phyloP scores from a whole-genome alignment of 208 protist species.

The Leishmania aethiopica region DNA sequence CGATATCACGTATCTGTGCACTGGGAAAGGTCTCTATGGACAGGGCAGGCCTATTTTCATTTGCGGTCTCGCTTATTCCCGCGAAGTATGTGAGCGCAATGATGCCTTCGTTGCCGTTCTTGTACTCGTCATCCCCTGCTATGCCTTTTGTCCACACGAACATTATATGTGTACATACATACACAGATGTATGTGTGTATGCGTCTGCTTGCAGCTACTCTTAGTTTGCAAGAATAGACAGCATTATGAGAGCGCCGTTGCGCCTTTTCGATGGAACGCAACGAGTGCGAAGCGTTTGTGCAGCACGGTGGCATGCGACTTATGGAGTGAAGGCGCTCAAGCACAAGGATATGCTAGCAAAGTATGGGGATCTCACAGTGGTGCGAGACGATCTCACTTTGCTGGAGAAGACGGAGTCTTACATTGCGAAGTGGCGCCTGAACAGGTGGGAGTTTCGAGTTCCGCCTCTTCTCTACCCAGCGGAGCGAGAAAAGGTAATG shows the following conservation, averaged over 20 bases:
- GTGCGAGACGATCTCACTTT: constrained; percentile 37
- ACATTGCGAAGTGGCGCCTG: constrained; percentile 70
- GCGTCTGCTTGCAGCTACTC: background rate
- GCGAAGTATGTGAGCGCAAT: background rate
- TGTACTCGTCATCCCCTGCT: background rate
- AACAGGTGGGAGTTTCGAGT: constrained; percentile 90
- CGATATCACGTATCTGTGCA: background rate
- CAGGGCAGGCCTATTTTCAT: background rate
- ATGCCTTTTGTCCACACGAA: background rate
- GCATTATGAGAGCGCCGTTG: constrained; percentile 1
- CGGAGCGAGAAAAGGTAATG: constrained; percentile 58
- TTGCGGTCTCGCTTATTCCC: background rate
- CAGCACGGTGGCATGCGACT: constrained; percentile 46
- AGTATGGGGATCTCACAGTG: constrained; percentile 18
- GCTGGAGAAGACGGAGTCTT: constrained; percentile 58
- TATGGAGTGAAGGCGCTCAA: constrained; percentile 56
- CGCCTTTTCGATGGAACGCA: constrained; percentile 17
- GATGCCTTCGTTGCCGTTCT: background rate
- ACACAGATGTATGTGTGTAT: background rate
- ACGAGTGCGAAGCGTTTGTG: constrained; percentile 5
- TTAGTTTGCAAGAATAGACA: background rate
- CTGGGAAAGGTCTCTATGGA: background rate
- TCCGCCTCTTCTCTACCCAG: constrained; percentile 44
- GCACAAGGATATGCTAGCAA: constrained; percentile 45
- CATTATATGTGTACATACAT: background rate